phyloP scores from a whole-genome alignment of 2,329 filamentous ascomycete species.

The Fusarium acutatum region DNA sequence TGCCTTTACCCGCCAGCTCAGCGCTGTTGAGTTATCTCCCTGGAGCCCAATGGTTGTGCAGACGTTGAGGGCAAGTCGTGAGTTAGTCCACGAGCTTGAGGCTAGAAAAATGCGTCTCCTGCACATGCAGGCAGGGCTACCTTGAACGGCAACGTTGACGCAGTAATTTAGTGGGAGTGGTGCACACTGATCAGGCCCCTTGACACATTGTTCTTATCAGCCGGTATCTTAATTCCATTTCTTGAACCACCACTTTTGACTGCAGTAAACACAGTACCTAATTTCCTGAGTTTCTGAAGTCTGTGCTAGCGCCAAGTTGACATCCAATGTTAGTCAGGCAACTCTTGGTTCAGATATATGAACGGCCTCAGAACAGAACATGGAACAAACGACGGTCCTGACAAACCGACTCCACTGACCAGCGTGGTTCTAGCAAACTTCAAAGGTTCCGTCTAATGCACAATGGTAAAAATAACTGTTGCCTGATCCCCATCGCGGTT shows the following conservation, averaged over 20 bases:
- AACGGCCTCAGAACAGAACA: background rate
- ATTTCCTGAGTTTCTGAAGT: background rate
- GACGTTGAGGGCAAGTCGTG: background rate
- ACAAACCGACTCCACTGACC: background rate
- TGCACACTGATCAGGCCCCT: background rate
- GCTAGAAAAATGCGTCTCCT: conserved; percentile 1
- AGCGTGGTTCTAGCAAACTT: background rate
- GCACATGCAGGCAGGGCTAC: conserved; percentile 3
- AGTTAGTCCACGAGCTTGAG: background rate
- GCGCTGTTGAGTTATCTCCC: background rate
- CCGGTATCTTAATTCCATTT: background rate
- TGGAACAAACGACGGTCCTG: background rate
- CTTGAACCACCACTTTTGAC: background rate
- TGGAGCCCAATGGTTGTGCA: background rate
- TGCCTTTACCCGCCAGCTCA: conserved; percentile 20
- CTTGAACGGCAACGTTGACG: background rate
- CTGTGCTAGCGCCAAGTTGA: background rate
- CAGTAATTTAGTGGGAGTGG: background rate
- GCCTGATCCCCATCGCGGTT: background rate
- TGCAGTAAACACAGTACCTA: background rate
- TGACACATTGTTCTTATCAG: background rate
- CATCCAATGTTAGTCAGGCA: background rate
- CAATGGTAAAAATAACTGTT: background rate
- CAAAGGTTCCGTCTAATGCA: conserved; percentile 9
- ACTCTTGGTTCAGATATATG: conserved; percentile 2